Percentiles rank a stretch among this genome's conserved stretches.
Evolutionary conservation across 2,329 filamentous ascomycete genomes (phyloP).

Genomic region (Sporothrix dimorphospora): DNA sequence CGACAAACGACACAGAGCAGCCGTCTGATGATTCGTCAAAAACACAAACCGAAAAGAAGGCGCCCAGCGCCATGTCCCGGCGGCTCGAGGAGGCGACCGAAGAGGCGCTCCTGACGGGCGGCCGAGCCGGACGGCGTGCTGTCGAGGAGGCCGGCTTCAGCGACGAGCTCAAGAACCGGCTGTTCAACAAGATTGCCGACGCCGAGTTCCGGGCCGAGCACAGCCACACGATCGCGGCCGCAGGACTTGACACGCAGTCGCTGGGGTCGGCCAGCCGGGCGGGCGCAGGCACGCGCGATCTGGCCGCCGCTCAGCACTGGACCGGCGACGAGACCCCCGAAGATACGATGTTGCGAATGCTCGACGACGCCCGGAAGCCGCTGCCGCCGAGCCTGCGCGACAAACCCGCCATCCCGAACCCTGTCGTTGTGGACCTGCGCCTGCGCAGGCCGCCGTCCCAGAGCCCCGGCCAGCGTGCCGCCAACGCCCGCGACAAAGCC

Average conservation of each 20-base stretch:
- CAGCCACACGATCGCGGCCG: conserved; percentile 52
- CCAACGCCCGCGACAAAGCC: conserved; percentile 61
- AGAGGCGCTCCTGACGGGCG: conserved; percentile 61
- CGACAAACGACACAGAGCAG: neutral
- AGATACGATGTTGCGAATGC: conserved; percentile 82
- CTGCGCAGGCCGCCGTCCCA: conserved; percentile 46
- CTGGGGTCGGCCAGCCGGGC: conserved; percentile 50
- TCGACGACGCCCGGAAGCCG: conserved; percentile 77
- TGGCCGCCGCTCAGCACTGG: conserved; percentile 74
- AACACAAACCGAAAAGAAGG: conserved; percentile 33
- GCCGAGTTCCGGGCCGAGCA: conserved; percentile 59
- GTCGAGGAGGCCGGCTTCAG: conserved; percentile 67
- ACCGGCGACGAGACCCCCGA: conserved; percentile 72
- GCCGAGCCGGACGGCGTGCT: conserved; percentile 61
- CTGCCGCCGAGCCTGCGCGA: conserved; percentile 56
- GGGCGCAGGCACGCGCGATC: conserved; percentile 67
- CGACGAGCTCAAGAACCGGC: conserved; percentile 61
- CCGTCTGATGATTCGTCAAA: neutral
- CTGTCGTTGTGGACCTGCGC: conserved; percentile 55
- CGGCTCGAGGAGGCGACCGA: conserved; percentile 66
- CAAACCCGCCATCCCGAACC: conserved; percentile 48
- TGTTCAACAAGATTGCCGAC: conserved; percentile 60
- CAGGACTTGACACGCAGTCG: conserved; percentile 38
- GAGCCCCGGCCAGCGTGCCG: conserved; percentile 52
- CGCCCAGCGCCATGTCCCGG: conserved; percentile 54